These are phyloP conservation scores for Tuber melanosporum DNA, from an alignment of 495 filamentous ascomycete genomes.

Conservation along the genomic window DNA sequence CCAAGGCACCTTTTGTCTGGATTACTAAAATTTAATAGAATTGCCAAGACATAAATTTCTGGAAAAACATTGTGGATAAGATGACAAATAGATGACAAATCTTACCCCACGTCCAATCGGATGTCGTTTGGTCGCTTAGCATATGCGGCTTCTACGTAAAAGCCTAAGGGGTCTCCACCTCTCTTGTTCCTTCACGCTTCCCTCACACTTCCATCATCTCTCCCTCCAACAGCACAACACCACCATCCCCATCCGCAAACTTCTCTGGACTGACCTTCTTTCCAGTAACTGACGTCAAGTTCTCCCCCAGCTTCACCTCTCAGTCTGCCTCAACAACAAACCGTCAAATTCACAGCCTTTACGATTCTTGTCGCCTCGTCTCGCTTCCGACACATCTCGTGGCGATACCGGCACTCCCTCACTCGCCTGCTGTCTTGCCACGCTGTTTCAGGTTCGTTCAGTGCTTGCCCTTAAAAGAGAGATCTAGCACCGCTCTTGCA, in stretches of 20 bases:
- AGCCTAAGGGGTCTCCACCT: conserved; percentile 33
- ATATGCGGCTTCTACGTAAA: conserved; percentile 1
- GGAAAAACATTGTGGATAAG: background rate
- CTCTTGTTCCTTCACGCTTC: conserved; percentile 23
- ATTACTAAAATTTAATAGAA: background rate
- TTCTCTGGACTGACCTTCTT: conserved; percentile 31
- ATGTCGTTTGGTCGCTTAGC: background rate
- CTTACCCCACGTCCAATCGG: background rate
- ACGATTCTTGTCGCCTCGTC: background rate
- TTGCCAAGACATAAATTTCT: background rate
- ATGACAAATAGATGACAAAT: conserved; percentile 3
- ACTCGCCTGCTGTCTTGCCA: background rate
- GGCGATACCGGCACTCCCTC: background rate
- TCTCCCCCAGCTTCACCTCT: background rate
- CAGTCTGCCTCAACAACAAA: background rate
- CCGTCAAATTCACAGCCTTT: background rate
- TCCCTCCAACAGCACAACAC: background rate
- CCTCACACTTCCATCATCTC: conserved; percentile 26
- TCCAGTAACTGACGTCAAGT: background rate
- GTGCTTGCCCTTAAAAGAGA: background rate
- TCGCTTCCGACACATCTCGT: background rate
- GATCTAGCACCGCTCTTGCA: background rate
- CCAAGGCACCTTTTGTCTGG: background rate
- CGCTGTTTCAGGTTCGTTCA: conserved; percentile 1
- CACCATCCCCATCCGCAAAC: conserved; percentile 22